A percentile compares a stretch with the other conserved stretches of the same genome.
Evolutionary conservation across 2,329 filamentous ascomycete species (phyloP).

Genomic region (Colletotrichum simmondsii): DNA sequence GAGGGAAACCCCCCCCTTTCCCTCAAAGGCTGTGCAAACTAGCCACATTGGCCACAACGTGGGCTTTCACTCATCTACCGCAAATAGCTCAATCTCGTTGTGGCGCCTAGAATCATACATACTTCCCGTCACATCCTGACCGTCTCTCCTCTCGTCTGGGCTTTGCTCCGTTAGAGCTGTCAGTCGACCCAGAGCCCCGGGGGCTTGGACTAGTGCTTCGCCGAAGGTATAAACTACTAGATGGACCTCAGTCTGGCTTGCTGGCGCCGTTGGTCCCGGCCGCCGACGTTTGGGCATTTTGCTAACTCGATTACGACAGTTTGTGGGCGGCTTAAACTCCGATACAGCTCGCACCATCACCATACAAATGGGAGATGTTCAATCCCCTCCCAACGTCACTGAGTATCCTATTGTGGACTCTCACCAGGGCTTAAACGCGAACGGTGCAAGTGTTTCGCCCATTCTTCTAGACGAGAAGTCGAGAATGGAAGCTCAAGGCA

Average conservation of each 20-base stretch:
- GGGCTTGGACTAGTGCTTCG: conserved; percentile 27
- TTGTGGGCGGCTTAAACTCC: conserved; percentile 32
- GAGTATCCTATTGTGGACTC: conserved; percentile 35
- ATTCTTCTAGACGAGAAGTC: conserved; percentile 15
- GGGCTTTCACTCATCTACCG: conserved; percentile 26
- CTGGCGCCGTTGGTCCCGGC: conserved; percentile 12
- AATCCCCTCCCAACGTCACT: conserved; percentile 36
- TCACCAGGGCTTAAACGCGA: conserved; percentile 27
- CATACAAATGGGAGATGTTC: conserved; percentile 48
- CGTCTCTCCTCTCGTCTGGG: conserved; percentile 8
- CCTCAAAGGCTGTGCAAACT: conserved; percentile 33
- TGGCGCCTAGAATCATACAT: conserved; percentile 30
- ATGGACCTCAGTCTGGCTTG: conserved; percentile 13
- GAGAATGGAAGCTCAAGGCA: conserved; percentile 29
- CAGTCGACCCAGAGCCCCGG: conserved; percentile 4
- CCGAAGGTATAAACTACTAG: conserved; percentile 31
- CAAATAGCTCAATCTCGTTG: conserved; percentile 36
- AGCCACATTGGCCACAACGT: conserved; percentile 34
- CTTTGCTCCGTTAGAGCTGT: conserved; percentile 12
- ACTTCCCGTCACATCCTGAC: conserved; percentile 18
- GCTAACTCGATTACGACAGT: conserved; percentile 16
- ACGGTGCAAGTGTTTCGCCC: conserved; percentile 20
- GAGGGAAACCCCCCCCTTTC: conserved; percentile 10
- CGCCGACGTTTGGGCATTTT: not conserved
- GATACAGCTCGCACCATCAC: conserved; percentile 2